phyloP scores from a whole-genome alignment of 768 basidiomycete genomes.

The Amanita jacksonii region DNA sequence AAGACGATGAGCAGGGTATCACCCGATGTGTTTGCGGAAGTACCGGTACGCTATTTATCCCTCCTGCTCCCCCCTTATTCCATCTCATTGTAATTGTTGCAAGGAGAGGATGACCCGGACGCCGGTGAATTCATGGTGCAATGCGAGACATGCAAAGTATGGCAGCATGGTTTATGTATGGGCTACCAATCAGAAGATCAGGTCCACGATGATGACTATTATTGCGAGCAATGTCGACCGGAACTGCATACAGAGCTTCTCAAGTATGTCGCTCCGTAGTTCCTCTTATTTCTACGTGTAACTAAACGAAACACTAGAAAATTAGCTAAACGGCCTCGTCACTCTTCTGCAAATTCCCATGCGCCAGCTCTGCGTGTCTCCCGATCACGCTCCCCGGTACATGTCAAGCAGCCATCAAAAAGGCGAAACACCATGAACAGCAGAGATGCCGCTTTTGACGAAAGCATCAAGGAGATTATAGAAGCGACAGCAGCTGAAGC shows the following conservation, averaged over 20 bases:
- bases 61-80: slow-evolving; percentile 7
- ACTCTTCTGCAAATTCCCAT: slow-evolving; percentile 55
- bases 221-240: slow-evolving; percentile 89
- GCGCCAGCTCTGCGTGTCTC: slow-evolving; percentile 53
- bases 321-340: slow-evolving; percentile 52
- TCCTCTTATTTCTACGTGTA: slow-evolving; percentile 9
- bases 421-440: slow-evolving; percentile 97
- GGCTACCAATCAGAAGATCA: slow-evolving; percentile 75
- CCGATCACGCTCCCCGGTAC: slow-evolving; percentile 64
- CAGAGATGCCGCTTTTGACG: slow-evolving; percentile 88
- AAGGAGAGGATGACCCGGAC: slow-evolving; percentile 63
- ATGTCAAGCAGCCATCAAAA: slow-evolving; percentile 63
- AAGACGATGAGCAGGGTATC: slow-evolving; percentile 52
- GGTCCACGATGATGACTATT: slow-evolving; percentile 75
- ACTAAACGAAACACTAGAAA: slow-evolving; percentile 32
- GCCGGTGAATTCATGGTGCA: slow-evolving; percentile 97
- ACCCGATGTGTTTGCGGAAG: slow-evolving; percentile 86
- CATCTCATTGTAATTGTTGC: slow-evolving; percentile 18
- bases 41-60: slow-evolving; percentile 41
- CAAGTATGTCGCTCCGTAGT: slow-evolving; percentile 44
- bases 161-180: slow-evolving; percentile 98
- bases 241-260: slow-evolving; percentile 76
- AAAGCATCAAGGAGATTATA: slow-evolving; percentile 71
- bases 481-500: slow-evolving; percentile 69
- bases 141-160: slow-evolving; percentile 94